phyloP scores from a whole-genome alignment of 2,329 filamentous ascomycete genomes.

The Sclerotinia nivalis region DNA sequence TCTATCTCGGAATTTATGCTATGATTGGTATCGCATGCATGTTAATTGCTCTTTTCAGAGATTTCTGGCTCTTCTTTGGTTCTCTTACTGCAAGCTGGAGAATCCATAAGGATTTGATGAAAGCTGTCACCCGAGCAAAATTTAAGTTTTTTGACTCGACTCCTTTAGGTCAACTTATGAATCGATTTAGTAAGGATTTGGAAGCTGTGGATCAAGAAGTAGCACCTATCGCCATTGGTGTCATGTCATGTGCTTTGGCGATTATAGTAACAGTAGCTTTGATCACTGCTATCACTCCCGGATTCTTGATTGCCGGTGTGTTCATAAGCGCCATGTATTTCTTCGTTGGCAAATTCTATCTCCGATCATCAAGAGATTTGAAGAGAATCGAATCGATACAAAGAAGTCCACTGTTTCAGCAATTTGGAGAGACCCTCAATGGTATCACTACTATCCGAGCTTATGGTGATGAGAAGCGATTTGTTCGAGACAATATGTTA shows the following conservation, averaged over 20 bases:
- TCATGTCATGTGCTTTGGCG: constrained; percentile 63
- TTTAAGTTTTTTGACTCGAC: constrained; percentile 99
- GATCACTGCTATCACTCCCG: constrained; percentile 86
- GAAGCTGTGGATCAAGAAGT: constrained; percentile 96
- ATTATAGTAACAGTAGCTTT: constrained; percentile 83
- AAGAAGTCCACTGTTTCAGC: constrained; percentile 92
- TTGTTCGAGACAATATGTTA: constrained; percentile 85
- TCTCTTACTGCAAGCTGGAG: constrained; percentile 84
- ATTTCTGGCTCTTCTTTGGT: constrained; percentile 88
- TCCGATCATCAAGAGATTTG: constrained; percentile 88
- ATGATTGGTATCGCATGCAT: constrained; percentile 76
- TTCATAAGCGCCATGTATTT: constrained; percentile 86
- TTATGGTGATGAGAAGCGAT: constrained; percentile 90
- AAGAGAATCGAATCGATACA: constrained; percentile 95
- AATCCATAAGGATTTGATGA: constrained; percentile 78
- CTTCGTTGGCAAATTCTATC: constrained; percentile 81
- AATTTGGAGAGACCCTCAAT: constrained; percentile 92
- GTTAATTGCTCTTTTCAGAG: constrained; percentile 76
- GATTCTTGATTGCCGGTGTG: constrained; percentile 81
- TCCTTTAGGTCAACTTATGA: constrained; percentile 94
- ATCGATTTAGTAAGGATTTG: constrained; percentile 96
- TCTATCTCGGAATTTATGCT: constrained; percentile 84
- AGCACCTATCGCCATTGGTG: constrained; percentile 81
- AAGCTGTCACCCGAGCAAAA: constrained; percentile 79
- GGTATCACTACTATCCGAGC: constrained; percentile 97